phyloP scores from a whole-genome alignment of 306 rosid species.

The Rosa chinensis region DNA sequence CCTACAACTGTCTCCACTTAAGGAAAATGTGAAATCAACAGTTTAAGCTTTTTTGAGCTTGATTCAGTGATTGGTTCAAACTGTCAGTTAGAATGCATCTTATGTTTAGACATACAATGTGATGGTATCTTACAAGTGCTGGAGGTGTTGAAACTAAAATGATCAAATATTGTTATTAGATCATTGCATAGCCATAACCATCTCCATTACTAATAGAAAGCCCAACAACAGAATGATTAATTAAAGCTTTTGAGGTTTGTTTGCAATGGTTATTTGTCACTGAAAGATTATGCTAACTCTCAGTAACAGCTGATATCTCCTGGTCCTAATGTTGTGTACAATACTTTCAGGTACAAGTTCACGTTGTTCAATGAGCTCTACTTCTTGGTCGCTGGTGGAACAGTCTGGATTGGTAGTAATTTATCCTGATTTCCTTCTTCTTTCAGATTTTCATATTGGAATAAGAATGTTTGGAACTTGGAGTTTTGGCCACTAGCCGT shows the following conservation, averaged over 20 bases:
- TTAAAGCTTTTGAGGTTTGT: neutral
- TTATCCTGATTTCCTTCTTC: slow-evolving; percentile 5
- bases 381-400: slow-evolving; percentile 98
- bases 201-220: neutral
- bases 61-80: neutral
- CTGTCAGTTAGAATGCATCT: neutral
- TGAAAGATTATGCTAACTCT: neutral
- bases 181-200: slow-evolving; percentile 2
- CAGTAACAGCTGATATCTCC: neutral
- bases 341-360: slow-evolving; percentile 85
- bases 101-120: neutral
- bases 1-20: neutral
- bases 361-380: slow-evolving; percentile 94
- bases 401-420: slow-evolving; percentile 95
- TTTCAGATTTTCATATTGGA: neutral
- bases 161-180: neutral
- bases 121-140: neutral
- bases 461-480: neutral
- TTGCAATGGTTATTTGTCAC: neutral
- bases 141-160: neutral
- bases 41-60: neutral
- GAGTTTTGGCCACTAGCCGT: neutral
- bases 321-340: neutral
- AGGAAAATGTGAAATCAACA: neutral
- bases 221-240: neutral